Conservation (phyloP, 495 filamentous ascomycete genomes). For the Tuber aestivum region DNA sequence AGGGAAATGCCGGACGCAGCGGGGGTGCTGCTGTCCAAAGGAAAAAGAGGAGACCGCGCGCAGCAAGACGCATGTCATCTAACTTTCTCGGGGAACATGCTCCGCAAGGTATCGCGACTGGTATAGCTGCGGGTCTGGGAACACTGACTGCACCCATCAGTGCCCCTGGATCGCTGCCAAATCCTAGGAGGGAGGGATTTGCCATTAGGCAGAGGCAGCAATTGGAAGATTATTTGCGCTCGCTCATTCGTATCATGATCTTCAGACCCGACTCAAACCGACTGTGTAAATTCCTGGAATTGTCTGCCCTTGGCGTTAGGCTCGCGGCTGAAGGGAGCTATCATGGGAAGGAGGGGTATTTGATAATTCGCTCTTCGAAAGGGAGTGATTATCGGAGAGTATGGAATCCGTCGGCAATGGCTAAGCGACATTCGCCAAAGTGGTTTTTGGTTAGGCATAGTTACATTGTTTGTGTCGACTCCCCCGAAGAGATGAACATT, state of each 20-base stretch:
- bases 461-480: slow-evolving; percentile 96
- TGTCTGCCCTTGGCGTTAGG: slow-evolving; percentile 91
- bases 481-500: slow-evolving; percentile 96
- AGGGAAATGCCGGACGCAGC: slow-evolving; percentile 47
- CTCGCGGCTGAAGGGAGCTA: slow-evolving; percentile 93
- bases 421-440: slow-evolving; percentile 76
- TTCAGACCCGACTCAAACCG: slow-evolving; percentile 94
- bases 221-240: slow-evolving; percentile 85
- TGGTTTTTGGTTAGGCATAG: slow-evolving; percentile 98
- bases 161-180: slow-evolving; percentile 39
- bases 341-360: slow-evolving; percentile 93
- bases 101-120: slow-evolving; percentile 37
- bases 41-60: slow-evolving; percentile 60
- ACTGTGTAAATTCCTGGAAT: slow-evolving; percentile 89
- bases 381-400: slow-evolving; percentile 83
- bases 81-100: slow-evolving; percentile 43
- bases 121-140: slow-evolving; percentile 46
- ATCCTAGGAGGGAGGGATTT: slow-evolving; percentile 51
- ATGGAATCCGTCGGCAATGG: slow-evolving; percentile 66
- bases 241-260: slow-evolving; percentile 89
- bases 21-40: slow-evolving; percentile 50
- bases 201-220: slow-evolving; percentile 72
- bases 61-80: slow-evolving; percentile 50
- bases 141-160: slow-evolving; percentile 47
- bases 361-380: slow-evolving; percentile 84